phyloP scores from a whole-genome alignment of 2,329 filamentous ascomycete species.

The Alternaria gansuensis region DNA sequence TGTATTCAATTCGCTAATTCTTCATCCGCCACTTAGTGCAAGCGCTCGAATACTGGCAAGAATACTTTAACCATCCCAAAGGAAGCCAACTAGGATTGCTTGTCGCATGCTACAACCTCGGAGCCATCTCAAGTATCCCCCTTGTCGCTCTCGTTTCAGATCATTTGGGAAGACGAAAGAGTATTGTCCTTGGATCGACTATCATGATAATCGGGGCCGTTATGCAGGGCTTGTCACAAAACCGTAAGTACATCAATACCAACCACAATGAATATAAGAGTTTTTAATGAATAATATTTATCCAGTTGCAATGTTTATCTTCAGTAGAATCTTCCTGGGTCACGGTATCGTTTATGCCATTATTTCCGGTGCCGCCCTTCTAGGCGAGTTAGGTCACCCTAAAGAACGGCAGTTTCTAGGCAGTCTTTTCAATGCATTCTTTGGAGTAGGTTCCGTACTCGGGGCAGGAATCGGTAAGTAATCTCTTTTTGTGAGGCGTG shows the following conservation, averaged over 20 bases:
- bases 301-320: slow-evolving; percentile 62
- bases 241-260: slow-evolving; percentile 32
- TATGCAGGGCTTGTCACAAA: slow-evolving; percentile 63
- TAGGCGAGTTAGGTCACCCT: slow-evolving; percentile 73
- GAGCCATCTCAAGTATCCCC: slow-evolving; percentile 66
- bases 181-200: slow-evolving; percentile 64
- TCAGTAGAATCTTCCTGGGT: slow-evolving; percentile 69
- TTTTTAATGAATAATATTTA: not conserved
- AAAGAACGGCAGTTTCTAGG: slow-evolving; percentile 73
- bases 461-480: slow-evolving; percentile 62
- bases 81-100: slow-evolving; percentile 64
- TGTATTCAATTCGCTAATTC: not conserved
- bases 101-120: slow-evolving; percentile 67
- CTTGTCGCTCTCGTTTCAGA: slow-evolving; percentile 67
- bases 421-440: slow-evolving; percentile 74
- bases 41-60: slow-evolving; percentile 53
- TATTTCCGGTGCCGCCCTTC: slow-evolving; percentile 69
- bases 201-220: slow-evolving; percentile 66
- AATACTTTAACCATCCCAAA: slow-evolving; percentile 59
- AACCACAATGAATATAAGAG: no score
- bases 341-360: slow-evolving; percentile 73
- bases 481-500: not conserved
- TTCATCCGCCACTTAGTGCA: slow-evolving; percentile 55
- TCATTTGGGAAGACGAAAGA: slow-evolving; percentile 64
- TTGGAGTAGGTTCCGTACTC: slow-evolving; percentile 66